Evolutionary conservation across 2,329 filamentous ascomycete species (phyloP), one percentile per base, ranked within the genome.

Genomic region (Annulohypoxylon truncatum): DNA sequence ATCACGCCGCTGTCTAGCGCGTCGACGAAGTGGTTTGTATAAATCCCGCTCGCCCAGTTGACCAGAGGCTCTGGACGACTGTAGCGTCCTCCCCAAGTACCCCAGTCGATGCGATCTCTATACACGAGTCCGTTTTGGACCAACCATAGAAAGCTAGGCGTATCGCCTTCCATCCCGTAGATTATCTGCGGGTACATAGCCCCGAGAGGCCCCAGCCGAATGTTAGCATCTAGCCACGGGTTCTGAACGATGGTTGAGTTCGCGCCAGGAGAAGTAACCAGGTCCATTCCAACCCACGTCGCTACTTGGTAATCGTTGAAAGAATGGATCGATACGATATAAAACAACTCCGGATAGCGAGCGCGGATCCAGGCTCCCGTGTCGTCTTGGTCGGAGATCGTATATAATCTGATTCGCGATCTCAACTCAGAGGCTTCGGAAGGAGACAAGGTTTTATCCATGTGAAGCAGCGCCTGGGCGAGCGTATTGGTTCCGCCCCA

Each of bases 41-140:
- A 55, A 24, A 64, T 52, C 4, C 52, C 52, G 8, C 18, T 8
- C 0, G n/a, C 15, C 24, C 31, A 53, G 7, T 63, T 53, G 6
- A 26, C 24, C 28, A 22, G 28, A 18, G 60, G 53, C 12, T 53
- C 28, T 3, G 60, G 47, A 2, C 38, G 47, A 18, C 18, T 53
- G 10, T 64, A 64, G 50, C 61, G 38, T 3, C 61, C 61, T 13
- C 61, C 61, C 61, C 61, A 64, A 42, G 28, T 50, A 9, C 54
- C 60, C 54, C 61, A 64, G 2, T 59, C 38, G 24, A 54, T 53
- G 2, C 18, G 42, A 29, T 54, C 48, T 10, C 35, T 47, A 20
- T 57, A 57, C n/a, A 46, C 60, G 15, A 57, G 60, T 15, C 60
- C 60, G 24, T 62, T 62, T 28, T 62, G 52, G 15, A 56, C 29